Evolutionary conservation across 2,329 filamentous ascomycete species (phyloP).

Genomic region (Paecilomyces dactylethromorphus): DNA sequence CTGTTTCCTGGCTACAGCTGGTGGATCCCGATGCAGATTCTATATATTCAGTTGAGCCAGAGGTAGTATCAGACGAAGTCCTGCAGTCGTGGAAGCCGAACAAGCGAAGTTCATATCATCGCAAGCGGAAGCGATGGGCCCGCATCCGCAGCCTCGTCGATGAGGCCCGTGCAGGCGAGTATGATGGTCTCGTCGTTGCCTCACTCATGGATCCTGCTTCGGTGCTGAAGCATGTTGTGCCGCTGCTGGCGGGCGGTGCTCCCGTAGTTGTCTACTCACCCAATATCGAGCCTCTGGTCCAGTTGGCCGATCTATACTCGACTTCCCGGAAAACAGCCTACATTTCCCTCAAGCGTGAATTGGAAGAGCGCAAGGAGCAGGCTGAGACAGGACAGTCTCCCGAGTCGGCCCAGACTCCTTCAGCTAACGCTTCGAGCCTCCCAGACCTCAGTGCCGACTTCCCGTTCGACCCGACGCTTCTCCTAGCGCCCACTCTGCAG

Average conservation of each 20-base stretch:
- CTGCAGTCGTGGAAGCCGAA: slow-evolving; percentile 70
- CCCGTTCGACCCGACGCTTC: slow-evolving; percentile 75
- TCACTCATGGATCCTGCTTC: slow-evolving; percentile 74
- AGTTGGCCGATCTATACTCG: slow-evolving; percentile 76
- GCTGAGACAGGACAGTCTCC: not conserved
- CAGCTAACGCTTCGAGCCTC: slow-evolving; percentile 4
- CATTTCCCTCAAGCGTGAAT: slow-evolving; percentile 29
- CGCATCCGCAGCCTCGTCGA: slow-evolving; percentile 67
- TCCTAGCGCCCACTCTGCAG: slow-evolving; percentile 75
- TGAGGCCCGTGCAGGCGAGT: slow-evolving; percentile 65
- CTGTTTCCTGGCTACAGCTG: slow-evolving; percentile 87
- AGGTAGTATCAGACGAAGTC: slow-evolving; percentile 51
- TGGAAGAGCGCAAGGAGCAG: slow-evolving; percentile 26
- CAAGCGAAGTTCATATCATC: slow-evolving; percentile 77
- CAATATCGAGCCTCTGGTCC: slow-evolving; percentile 69
- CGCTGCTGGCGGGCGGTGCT: slow-evolving; percentile 74
- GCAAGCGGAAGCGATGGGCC: slow-evolving; percentile 79
- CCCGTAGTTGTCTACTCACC: slow-evolving; percentile 81
- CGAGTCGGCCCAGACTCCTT: not conserved
- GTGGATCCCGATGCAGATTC: slow-evolving; percentile 68
- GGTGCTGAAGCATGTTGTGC: slow-evolving; percentile 68
- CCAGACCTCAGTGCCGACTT: slow-evolving; percentile 56
- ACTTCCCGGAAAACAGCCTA: slow-evolving; percentile 74
- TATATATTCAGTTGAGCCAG: slow-evolving; percentile 63
- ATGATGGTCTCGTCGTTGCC: slow-evolving; percentile 77